Percentiles rank a stretch among this genome's conserved stretches.
Evolutionary conservation across 2,329 filamentous ascomycete species (phyloP).

Genomic region (Grosmannia serpens): DNA sequence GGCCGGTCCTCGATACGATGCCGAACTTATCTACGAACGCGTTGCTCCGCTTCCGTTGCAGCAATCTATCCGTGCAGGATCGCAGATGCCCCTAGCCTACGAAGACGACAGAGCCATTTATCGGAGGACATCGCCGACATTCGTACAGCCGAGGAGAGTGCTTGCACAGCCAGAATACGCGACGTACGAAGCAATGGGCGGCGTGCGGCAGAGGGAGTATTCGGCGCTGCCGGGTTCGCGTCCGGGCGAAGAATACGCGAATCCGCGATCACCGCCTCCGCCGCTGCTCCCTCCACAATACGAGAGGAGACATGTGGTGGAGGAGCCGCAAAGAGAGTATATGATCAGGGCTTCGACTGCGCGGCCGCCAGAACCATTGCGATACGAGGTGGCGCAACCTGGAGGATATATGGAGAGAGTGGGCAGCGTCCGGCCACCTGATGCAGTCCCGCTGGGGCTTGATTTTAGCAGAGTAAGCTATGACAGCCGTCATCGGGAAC

Average conservation of each 20-base stretch:
- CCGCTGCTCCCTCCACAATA: neutral
- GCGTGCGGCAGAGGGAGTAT: conserved; percentile 43
- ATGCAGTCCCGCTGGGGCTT: conserved; percentile 1
- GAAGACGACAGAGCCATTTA: conserved; percentile 41
- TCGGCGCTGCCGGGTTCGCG: conserved; percentile 35
- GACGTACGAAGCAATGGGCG: conserved; percentile 19
- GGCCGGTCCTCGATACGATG: conserved; percentile 6
- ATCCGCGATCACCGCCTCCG: conserved; percentile 18
- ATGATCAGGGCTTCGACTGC: conserved; percentile 42
- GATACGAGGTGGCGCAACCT: conserved; percentile 13
- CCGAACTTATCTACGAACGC: conserved; percentile 49
- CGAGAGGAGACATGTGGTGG: neutral
- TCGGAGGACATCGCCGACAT: conserved; percentile 37
- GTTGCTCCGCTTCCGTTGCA: conserved; percentile 14
- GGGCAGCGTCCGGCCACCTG: conserved; percentile 42
- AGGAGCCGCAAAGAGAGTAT: conserved; percentile 31
- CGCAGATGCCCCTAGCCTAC: conserved; percentile 37
- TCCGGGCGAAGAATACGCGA: conserved; percentile 32
- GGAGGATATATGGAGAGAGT: conserved; percentile 23
- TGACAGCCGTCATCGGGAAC: neutral
- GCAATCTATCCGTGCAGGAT: conserved; percentile 30
- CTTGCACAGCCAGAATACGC: conserved; percentile 52
- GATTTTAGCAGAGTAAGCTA: neutral
- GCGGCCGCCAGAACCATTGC: conserved; percentile 29
- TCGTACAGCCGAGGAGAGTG: conserved; percentile 36